Conservation (phyloP, 2,329 filamentous ascomycete species). For the Elsinoe perseae region DNA sequence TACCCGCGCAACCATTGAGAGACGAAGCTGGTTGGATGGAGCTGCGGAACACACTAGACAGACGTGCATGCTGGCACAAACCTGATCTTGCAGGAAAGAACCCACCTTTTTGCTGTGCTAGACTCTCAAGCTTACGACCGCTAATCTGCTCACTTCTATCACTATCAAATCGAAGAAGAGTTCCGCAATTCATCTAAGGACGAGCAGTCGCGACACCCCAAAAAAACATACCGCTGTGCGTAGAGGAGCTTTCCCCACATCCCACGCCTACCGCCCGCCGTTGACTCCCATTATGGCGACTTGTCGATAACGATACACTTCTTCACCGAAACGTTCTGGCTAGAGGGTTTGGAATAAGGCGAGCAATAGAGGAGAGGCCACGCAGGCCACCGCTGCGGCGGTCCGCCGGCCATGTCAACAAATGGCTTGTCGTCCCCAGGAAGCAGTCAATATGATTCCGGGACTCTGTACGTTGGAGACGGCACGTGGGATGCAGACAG, state of each 20-base stretch:
- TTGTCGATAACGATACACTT: not conserved
- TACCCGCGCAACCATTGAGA: not conserved
- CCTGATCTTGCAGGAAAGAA: slow-evolving; percentile 8
- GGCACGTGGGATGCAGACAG: slow-evolving; percentile 74
- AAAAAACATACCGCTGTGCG: not conserved
- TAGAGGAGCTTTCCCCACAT: slow-evolving; percentile 8
- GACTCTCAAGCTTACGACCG: not conserved
- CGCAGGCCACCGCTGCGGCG: not conserved
- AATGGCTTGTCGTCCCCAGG: slow-evolving; percentile 56
- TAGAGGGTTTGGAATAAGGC: not conserved
- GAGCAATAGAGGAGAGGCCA: not conserved
- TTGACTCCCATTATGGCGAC: slow-evolving; percentile 4
- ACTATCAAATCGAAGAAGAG: not conserved
- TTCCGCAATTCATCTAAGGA: not conserved
- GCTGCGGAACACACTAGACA: not conserved
- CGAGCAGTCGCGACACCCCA: not conserved
- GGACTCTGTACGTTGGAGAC: slow-evolving; percentile 70
- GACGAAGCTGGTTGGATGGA: not conserved
- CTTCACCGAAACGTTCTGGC: not conserved
- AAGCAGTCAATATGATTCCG: slow-evolving; percentile 63
- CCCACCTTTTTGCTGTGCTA: slow-evolving; percentile 1
- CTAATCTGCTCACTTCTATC: not conserved
- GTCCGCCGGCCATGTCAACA: slow-evolving; percentile 23
- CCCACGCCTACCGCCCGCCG: slow-evolving; percentile 5
- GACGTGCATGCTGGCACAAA: slow-evolving; percentile 10